phyloP scores from a whole-genome alignment of 768 basidiomycete genomes.

The Lentinula sp. region DNA sequence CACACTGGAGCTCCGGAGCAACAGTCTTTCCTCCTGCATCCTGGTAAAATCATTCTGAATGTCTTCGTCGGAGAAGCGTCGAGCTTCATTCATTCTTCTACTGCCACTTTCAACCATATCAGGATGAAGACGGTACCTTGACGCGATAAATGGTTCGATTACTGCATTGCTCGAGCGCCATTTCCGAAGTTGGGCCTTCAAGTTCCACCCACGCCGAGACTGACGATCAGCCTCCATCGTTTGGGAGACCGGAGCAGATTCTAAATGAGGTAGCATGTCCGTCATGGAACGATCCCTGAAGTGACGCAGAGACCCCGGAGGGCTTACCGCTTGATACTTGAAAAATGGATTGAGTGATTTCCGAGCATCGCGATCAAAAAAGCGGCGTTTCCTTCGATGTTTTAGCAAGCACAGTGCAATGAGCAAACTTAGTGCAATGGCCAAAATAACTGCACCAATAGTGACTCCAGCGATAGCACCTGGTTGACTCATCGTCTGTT shows the following conservation, averaged over 20 bases:
- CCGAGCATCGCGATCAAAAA: no score
- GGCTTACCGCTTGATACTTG: neutral
- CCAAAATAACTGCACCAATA: neutral
- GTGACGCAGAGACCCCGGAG: neutral
- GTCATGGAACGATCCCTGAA: neutral
- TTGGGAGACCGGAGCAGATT: neutral
- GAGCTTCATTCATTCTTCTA: neutral
- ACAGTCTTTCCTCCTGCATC: neutral
- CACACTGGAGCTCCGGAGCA: neutral
- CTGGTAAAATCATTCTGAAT: neutral
- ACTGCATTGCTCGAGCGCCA: neutral
- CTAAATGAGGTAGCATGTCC: neutral
- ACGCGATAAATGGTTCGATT: neutral
- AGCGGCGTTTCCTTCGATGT: neutral
- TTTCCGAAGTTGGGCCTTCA: neutral
- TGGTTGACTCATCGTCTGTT: neutral
- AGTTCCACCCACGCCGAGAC: neutral
- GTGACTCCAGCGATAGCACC: neutral
- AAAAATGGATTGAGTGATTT: neutral
- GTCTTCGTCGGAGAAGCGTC: neutral
- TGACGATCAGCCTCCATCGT: neutral
- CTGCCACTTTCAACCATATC: neutral
- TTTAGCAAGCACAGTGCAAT: neutral
- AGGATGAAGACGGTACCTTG: neutral
- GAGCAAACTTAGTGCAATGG: neutral